Evolutionary conservation across 345 rosid genomes (phyloP), one percentile per base, ranked within the genome.

Genomic region (Alliaria petiolata): DNA sequence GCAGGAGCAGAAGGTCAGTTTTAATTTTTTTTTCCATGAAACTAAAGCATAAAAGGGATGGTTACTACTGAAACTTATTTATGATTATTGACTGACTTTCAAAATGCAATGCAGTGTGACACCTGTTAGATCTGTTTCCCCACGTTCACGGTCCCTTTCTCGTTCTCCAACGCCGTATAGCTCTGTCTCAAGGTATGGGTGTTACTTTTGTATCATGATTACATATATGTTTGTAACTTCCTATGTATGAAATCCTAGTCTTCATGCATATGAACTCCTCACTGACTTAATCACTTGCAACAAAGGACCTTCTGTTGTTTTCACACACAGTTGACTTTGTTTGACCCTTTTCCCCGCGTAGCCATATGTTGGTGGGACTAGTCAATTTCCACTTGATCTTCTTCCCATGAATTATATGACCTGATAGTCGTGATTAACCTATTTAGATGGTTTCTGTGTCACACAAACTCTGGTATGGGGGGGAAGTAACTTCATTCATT

Each of bases 1-100:
- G 77, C 81, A 76, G 72, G 71, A 84, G 91, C 81, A 76, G 85
- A 69, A 91, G 97, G 96, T 89, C 17, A 35, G 78, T 54, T 40
- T 26, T 26, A 3, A n/a, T n/a, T 56, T 43, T 28, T 34, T n/a
- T 45, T 62, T 13, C 43, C 10, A 16, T 5, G n/a, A 42, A 58
- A 28, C 49, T 20, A 25, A 58, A 5, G 25, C 30, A 42, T 34
- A 6, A 26, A 43, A 4, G 8, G 0, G 8, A 39, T 31, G 4
- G 6, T 17, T 43, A 30, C 1, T 53, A 20, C 30, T 59, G 6
- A 44, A 44, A 36, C 6, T 16, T 49, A 5, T 16, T 20, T 15
- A 34, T 35, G 20, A 36, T 6, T 34, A 22, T 33, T 64, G 55
- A 60, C 67, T 58, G 57, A 52, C 26, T 4, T n/a, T 26, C 33